Percentiles rank a stretch among this genome's conserved stretches.
Evolutionary conservation across 257 asterid genomes (phyloP).

Genomic region (Agastache rugosa): DNA sequence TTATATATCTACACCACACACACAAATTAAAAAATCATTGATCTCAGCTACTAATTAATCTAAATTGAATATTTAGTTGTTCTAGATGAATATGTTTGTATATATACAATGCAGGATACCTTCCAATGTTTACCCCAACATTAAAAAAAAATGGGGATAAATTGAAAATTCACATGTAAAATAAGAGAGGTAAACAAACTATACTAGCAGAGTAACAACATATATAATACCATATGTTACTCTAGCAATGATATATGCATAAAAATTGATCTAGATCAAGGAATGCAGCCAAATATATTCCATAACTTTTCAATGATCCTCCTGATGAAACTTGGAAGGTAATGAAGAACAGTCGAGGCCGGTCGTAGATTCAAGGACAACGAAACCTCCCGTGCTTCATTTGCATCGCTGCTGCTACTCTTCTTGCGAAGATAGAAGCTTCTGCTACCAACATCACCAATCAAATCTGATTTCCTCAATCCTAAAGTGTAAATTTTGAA

Average conservation of each 20-base stretch:
- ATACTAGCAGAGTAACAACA: constrained; percentile 20
- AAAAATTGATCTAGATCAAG: constrained; percentile 21
- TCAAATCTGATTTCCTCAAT: constrained; percentile 51
- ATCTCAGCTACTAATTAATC: too few species aligned
- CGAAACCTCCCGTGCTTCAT: constrained; percentile 24
- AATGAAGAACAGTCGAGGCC: not conserved
- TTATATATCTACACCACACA: too few species aligned
- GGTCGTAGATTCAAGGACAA: not conserved
- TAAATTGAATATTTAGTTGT: too few species aligned
- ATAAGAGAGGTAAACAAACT: not conserved
- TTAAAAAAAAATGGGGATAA: too few species aligned
- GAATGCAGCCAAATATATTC: constrained; percentile 53
- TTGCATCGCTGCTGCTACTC: not conserved
- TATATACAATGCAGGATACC: too few species aligned
- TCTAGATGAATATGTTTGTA: too few species aligned
- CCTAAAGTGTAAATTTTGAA: constrained; percentile 35
- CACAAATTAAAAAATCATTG: too few species aligned
- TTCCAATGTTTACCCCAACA: too few species aligned
- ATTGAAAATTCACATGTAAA: not conserved
- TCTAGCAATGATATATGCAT: not conserved
- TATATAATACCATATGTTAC: not conserved
- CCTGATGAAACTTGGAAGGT: constrained; percentile 33
- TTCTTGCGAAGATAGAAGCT: constrained; percentile 57
- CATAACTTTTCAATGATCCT: constrained; percentile 48
- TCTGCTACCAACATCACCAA: constrained; percentile 62